Conservation (phyloP, 805 yeast genomes). For the Candida quercuum region DNA sequence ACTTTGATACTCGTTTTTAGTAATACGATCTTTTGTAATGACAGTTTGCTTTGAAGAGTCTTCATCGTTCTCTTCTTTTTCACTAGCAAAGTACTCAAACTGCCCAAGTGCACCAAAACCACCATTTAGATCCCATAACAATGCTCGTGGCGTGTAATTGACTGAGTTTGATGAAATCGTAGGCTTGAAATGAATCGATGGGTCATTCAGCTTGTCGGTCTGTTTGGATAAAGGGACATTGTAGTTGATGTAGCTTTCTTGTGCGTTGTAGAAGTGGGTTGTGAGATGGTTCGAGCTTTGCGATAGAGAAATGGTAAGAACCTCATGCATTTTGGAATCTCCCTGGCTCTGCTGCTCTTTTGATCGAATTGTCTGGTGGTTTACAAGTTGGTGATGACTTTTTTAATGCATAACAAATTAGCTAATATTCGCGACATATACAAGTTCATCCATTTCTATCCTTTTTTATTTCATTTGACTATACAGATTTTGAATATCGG, state of each 20-base stretch:
- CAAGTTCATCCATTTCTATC: too few relatives aligned
- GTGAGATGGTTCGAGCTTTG: conserved; percentile 70
- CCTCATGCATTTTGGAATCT: conserved; percentile 52
- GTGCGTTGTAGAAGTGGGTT: conserved; percentile 78
- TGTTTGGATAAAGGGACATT: conserved; percentile 22
- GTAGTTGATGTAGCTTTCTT: conserved; percentile 63
- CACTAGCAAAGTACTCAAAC: conserved; percentile 37
- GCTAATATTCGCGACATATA: too few relatives aligned
- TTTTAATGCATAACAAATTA: too few relatives aligned
- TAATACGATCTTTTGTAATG: conserved; percentile 31
- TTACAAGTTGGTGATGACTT: neutral
- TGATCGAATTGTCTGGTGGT: neutral
- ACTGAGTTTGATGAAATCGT: conserved; percentile 35
- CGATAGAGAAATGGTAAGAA: conserved; percentile 67
- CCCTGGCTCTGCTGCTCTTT: neutral
- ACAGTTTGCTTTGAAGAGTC: conserved; percentile 20
- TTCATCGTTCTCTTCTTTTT: conserved; percentile 3
- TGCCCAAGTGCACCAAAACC: conserved; percentile 69
- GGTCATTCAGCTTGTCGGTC: conserved; percentile 26
- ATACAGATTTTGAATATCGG: too few relatives aligned
- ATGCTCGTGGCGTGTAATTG: conserved; percentile 74
- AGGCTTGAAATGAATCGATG: conserved; percentile 42
- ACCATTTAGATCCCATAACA: conserved; percentile 74
- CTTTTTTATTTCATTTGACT: too few relatives aligned
- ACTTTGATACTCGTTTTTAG: conserved; percentile 56